phyloP scores from a whole-genome alignment of 108 stramenopile species.

The Skeletonema tropicum region DNA sequence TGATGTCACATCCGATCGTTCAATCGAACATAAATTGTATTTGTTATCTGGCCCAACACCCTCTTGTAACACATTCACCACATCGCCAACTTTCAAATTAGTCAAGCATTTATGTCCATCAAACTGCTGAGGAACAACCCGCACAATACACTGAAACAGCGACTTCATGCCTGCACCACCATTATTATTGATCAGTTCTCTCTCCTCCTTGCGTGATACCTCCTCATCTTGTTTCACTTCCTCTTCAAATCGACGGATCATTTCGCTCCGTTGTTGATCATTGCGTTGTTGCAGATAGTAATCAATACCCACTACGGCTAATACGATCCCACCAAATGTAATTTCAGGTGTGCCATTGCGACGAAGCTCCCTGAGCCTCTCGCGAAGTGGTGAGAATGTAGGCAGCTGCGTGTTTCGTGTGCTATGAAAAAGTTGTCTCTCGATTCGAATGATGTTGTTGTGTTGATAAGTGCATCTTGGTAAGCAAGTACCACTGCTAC shows the following conservation, averaged over 20 bases:
- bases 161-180: constrained; percentile 2
- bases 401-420: neutral
- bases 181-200: constrained; percentile 1
- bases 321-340: constrained; percentile 23
- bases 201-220: constrained; percentile 22
- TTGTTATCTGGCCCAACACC: constrained; percentile 69
- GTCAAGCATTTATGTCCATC: constrained; percentile 59
- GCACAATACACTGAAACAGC: constrained; percentile 54
- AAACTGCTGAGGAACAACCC: constrained; percentile 43
- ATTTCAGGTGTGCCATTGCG: constrained; percentile 52
- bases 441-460: neutral
- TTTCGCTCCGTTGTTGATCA: constrained; percentile 23
- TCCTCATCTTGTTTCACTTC: constrained; percentile 31
- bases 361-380: constrained; percentile 27
- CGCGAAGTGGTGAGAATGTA: constrained; percentile 11
- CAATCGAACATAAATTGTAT: constrained; percentile 78
- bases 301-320: constrained; percentile 40
- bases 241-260: constrained; percentile 25
- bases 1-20: neutral
- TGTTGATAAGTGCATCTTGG: neutral
- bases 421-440: neutral
- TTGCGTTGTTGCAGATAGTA: constrained; percentile 32
- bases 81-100: constrained; percentile 66
- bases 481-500: neutral
- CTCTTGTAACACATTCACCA: constrained; percentile 74